phyloP scores from a whole-genome alignment of 1,284 basidiomycete species.

The Austropuccinia psidii region DNA sequence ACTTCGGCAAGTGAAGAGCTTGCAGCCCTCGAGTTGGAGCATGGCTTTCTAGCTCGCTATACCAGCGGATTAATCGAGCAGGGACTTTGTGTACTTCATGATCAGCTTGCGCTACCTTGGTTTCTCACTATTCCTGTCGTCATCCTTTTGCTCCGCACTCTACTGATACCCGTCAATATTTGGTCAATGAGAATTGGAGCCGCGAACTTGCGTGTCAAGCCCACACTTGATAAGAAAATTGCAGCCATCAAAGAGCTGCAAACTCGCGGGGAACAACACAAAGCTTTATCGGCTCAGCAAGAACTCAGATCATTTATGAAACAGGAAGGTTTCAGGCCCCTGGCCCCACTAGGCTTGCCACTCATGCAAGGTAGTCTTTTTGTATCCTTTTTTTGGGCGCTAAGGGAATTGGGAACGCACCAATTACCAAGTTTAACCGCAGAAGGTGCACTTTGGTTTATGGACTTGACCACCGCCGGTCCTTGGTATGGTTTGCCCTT shows the following conservation, averaged over 20 bases:
- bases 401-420: slow-evolving; percentile 21
- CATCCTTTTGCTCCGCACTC: slow-evolving; percentile 14
- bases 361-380: slow-evolving; percentile 25
- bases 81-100: slow-evolving; percentile 4
- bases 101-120: slow-evolving; percentile 14
- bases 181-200: slow-evolving; percentile 25
- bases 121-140: slow-evolving; percentile 14
- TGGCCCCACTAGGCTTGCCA: slow-evolving; percentile 22
- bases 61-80: slow-evolving; percentile 14
- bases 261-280: slow-evolving; percentile 1
- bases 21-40: slow-evolving; percentile 12
- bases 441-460: slow-evolving; percentile 29
- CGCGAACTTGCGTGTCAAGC: slow-evolving; percentile 9
- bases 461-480: slow-evolving; percentile 11
- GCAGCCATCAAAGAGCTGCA: slow-evolving; percentile 14
- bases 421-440: slow-evolving; percentile 6
- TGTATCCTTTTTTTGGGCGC: slow-evolving; percentile 33
- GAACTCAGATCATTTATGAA: slow-evolving; percentile 23
- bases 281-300: slow-evolving; percentile 9
- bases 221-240: slow-evolving; percentile 9
- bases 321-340: slow-evolving; percentile 15
- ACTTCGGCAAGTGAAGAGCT: slow-evolving; percentile 15
- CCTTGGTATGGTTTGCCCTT: slow-evolving; percentile 32
- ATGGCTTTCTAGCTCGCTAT: slow-evolving; percentile 14
- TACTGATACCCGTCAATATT: slow-evolving; percentile 21